Conservation (phyloP, 768 basidiomycete species). For the Amylocystis lapponica region DNA sequence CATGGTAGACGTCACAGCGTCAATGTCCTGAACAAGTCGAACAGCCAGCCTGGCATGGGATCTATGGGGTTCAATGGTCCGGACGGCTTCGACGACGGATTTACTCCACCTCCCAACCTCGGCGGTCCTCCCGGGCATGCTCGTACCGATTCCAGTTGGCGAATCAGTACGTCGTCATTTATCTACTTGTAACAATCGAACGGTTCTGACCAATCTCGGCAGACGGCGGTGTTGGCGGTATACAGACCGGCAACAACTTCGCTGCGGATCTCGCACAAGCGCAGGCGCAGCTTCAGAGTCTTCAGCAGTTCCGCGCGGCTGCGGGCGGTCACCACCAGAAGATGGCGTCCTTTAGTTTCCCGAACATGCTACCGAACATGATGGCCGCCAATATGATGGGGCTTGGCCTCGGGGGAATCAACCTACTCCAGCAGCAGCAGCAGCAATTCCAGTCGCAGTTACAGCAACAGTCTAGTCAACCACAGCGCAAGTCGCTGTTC, state of each 20-base stretch:
- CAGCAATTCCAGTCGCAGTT: slow-evolving; percentile 94
- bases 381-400: slow-evolving; percentile 98
- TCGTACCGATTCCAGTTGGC: slow-evolving; percentile 81
- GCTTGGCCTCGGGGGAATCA: slow-evolving; percentile 73
- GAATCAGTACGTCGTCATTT: slow-evolving; percentile 60
- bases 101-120: slow-evolving; percentile 49
- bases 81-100: slow-evolving; percentile 80
- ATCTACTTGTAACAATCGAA: background rate
- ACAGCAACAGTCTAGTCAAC: slow-evolving; percentile 87
- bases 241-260: slow-evolving; percentile 52
- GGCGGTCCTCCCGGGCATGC: slow-evolving; percentile 73
- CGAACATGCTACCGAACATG: slow-evolving; percentile 96
- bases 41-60: slow-evolving; percentile 39
- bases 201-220: too few species aligned
- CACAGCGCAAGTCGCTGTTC: slow-evolving; percentile 96
- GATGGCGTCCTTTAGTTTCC: slow-evolving; percentile 97
- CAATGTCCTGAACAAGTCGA: slow-evolving; percentile 79
- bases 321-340: slow-evolving; percentile 93
- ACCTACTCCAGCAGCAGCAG: slow-evolving; percentile 87
- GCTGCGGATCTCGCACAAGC: slow-evolving; percentile 91
- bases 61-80: slow-evolving; percentile 48
- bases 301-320: slow-evolving; percentile 95
- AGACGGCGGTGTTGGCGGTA: slow-evolving; percentile 74
- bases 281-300: slow-evolving; percentile 91
- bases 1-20: slow-evolving; percentile 90